These are phyloP conservation scores for Apiotrichum veenhuisii DNA, from an alignment of 1,284 basidiomycete species.

Conservation along the genomic window DNA sequence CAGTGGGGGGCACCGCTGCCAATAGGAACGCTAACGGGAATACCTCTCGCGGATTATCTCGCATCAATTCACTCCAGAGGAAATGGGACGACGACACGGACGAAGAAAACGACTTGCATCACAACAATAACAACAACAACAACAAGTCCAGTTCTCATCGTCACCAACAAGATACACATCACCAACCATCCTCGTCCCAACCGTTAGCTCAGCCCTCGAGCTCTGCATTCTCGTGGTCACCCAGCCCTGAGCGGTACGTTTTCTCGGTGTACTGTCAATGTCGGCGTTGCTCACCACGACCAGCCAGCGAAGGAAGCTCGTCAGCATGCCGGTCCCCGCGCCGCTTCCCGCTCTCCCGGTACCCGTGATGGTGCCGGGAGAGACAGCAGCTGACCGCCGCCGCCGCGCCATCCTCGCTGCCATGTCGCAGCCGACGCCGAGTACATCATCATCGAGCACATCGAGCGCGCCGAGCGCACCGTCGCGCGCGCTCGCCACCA, in stretches of 20 bases:
- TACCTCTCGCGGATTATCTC: conserved; percentile 17
- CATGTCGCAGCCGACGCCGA: conserved; percentile 23
- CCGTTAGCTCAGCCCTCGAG: conserved; percentile 7
- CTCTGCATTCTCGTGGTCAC: conserved; percentile 25
- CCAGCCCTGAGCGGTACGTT: conserved; percentile 24
- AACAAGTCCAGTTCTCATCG: background rate
- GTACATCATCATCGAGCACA: conserved; percentile 7
- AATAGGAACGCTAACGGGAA: background rate
- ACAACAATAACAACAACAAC: background rate
- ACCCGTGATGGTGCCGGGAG: background rate
- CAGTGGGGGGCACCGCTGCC: no score
- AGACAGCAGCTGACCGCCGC: conserved; percentile 35
- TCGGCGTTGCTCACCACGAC: background rate
- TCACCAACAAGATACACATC: background rate
- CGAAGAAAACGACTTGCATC: background rate
- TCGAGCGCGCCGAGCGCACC: conserved; percentile 4
- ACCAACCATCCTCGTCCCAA: background rate
- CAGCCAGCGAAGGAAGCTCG: conserved; percentile 4
- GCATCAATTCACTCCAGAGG: conserved; percentile 41
- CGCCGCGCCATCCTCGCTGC: conserved; percentile 44
- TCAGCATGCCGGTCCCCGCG: background rate
- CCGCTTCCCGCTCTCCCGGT: background rate
- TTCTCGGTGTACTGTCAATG: background rate
- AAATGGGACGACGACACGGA: conserved; percentile 41
- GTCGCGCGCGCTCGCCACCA: background rate